Base-by-base conservation (phyloP, 768 basidiomycete genomes). In the Clavulina sp. region DNA sequence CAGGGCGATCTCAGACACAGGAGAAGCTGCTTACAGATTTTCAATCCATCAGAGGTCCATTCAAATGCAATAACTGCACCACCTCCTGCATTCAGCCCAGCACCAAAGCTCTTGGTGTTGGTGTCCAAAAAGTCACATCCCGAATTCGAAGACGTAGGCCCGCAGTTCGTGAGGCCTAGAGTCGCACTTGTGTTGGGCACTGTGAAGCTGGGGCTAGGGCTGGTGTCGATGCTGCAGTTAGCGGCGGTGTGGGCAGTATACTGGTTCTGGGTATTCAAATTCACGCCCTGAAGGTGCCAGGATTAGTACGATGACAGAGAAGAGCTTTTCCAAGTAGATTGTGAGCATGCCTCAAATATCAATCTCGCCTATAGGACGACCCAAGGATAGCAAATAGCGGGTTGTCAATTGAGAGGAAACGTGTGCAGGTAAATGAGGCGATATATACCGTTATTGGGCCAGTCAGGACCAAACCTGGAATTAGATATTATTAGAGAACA, bases 391-490 rank as follows among this genome's bases (percentile, higher is more conserved):
- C n/a, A n/a, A n/a, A n/a, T n/a, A n/a, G n/a, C n/a, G n/a, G n/a
- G n/a, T n/a, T n/a, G n/a, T n/a, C n/a, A n/a, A n/a, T n/a, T n/a
- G n/a, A n/a, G n/a, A n/a, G n/a, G n/a, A n/a, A n/a, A n/a, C n/a
- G n/a, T n/a, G n/a, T n/a, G n/a, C n/a, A n/a, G n/a, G n/a, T n/a
- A n/a, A n/a, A n/a, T n/a, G n/a, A n/a, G n/a, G n/a, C n/a, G n/a
- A n/a, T n/a, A n/a, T n/a, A n/a, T n/a, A 40, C 61, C 62, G n/a
- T 73, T 73, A 2, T 65, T 41, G 0, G 80, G 78, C 78, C 78
- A 80, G 4, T 72, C 75, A 0, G 58, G 51, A 19, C 64, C 62
- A 32, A 65, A 61, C 13, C 34, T 38, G 19, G 9, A 38, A 19
- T 9, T 9, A 9, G 19, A 38, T 9, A 19, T 19, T 38, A 19